Evolutionary conservation across 352 stramenopile genomes (phyloP).

Genomic region (Plasmopara viticola): DNA sequence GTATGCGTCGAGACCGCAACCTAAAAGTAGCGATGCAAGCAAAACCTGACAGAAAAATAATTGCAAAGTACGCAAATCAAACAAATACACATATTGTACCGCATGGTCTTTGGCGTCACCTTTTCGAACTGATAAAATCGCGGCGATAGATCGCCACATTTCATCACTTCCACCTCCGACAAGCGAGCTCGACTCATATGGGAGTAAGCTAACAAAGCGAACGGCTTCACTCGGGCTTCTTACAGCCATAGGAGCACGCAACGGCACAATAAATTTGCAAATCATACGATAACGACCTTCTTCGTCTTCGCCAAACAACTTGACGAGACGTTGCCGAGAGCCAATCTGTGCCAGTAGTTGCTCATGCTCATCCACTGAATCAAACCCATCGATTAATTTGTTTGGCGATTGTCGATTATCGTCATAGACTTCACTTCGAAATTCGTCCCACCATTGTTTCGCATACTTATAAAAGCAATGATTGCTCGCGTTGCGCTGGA

Average conservation of each 20-base stretch:
- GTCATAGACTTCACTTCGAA: constrained; percentile 32
- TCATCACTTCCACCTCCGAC: constrained; percentile 60
- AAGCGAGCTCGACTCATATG: constrained; percentile 44
- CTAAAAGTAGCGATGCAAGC: constrained; percentile 80
- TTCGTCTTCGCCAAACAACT: constrained; percentile 86
- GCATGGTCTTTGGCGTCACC: constrained; percentile 83
- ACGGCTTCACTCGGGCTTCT: constrained; percentile 74
- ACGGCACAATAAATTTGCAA: constrained; percentile 72
- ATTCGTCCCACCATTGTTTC: constrained; percentile 83
- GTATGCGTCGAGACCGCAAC: constrained; percentile 85
- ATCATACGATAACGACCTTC: constrained; percentile 78
- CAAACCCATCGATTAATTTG: not conserved
- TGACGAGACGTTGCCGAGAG: constrained; percentile 43
- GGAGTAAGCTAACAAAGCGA: constrained; percentile 77
- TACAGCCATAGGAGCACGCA: constrained; percentile 45
- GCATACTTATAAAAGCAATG: constrained; percentile 78
- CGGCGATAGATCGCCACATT: constrained; percentile 67
- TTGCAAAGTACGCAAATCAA: not conserved
- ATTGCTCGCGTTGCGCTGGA: constrained; percentile 44
- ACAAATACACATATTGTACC: constrained; percentile 17
- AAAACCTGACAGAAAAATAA: constrained; percentile 39
- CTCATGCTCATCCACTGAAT: constrained; percentile 18
- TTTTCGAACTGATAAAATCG: constrained; percentile 63
- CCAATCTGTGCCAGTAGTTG: constrained; percentile 11
- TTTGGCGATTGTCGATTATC: constrained; percentile 5